A percentile compares a stretch with the other conserved stretches of the same genome.
phyloP scores from a whole-genome alignment of 225 moss, liverwort and hornwort species.

The Polytrichum commune region DNA sequence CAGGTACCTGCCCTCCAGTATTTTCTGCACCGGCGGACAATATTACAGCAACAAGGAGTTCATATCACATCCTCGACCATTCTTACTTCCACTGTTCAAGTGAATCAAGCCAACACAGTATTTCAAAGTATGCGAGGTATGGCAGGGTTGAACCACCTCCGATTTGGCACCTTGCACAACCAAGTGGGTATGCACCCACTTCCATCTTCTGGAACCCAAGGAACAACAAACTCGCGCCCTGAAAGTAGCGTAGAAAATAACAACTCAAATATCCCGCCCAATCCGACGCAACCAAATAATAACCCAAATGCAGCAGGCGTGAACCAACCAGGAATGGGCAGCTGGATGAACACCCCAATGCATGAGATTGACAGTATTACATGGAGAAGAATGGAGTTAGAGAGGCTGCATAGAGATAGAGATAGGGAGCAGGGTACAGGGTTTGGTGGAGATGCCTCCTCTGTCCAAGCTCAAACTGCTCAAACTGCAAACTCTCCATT shows the following conservation, averaged over 20 bases:
- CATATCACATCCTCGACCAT: conserved; percentile 60
- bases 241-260: conserved; percentile 2
- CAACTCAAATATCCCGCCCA: background rate
- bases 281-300: too few relatives aligned
- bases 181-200: background rate
- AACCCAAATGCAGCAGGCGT: conserved; percentile 10
- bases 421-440: conserved; percentile 1
- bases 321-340: conserved; percentile 16
- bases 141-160: conserved; percentile 11
- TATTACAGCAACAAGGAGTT: conserved; percentile 53
- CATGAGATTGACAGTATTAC: conserved; percentile 34
- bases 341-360: conserved; percentile 37
- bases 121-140: conserved; percentile 18
- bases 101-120: conserved; percentile 26
- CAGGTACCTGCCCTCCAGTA: conserved; percentile 67
- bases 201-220: background rate
- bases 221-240: background rate
- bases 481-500: too few relatives aligned
- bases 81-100: conserved; percentile 40
- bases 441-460: conserved; percentile 1
- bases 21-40: conserved; percentile 44
- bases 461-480: too few relatives aligned
- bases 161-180: conserved; percentile 3
- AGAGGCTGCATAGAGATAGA: conserved; percentile 15
- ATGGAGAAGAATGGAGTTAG: conserved; percentile 40